Conservation (phyloP, 2,329 filamentous ascomycete genomes). For the Sporothrix pallida region DNA sequence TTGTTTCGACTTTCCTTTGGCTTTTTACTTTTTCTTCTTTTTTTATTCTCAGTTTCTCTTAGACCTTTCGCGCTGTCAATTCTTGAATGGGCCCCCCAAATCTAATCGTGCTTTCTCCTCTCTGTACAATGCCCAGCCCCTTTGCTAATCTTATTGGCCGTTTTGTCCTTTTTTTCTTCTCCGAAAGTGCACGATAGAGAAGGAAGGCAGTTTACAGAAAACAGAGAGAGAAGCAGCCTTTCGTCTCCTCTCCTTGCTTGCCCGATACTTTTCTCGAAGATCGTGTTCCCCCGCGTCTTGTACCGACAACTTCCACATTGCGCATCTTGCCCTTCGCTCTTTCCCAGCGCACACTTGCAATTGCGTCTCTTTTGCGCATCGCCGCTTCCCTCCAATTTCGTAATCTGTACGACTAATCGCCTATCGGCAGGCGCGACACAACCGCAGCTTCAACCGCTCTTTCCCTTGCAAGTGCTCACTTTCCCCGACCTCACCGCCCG, state of each 20-base stretch:
- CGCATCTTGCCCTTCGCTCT: not conserved
- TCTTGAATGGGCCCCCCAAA: not conserved
- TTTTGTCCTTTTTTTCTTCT: not conserved
- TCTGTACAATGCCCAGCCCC: not conserved
- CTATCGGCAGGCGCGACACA: constrained; percentile 1
- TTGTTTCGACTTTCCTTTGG: no score
- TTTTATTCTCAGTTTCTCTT: constrained; percentile 4
- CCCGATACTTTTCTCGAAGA: not conserved
- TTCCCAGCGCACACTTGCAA: not conserved
- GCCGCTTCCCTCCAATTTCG: not conserved
- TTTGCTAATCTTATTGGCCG: constrained; percentile 21
- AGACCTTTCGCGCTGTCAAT: constrained; percentile 28
- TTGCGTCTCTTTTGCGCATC: not conserved
- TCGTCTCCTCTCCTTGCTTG: not conserved
- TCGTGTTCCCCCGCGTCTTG: constrained; percentile 9
- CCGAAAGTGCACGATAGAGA: no score
- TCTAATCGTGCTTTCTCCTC: constrained; percentile 4
- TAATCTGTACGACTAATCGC: not conserved
- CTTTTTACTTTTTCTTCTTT: no score
- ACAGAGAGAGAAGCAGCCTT: not conserved
- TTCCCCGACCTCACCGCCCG: constrained; percentile 2
- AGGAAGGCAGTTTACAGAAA: no score
- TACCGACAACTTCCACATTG: not conserved
- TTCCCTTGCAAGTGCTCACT: not conserved
- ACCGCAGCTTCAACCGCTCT: not conserved